Evolutionary conservation across 2,329 filamentous ascomycete species (phyloP), one percentile per base, ranked within the genome.

Genomic region (Magnaporthiopsis rhizophila): DNA sequence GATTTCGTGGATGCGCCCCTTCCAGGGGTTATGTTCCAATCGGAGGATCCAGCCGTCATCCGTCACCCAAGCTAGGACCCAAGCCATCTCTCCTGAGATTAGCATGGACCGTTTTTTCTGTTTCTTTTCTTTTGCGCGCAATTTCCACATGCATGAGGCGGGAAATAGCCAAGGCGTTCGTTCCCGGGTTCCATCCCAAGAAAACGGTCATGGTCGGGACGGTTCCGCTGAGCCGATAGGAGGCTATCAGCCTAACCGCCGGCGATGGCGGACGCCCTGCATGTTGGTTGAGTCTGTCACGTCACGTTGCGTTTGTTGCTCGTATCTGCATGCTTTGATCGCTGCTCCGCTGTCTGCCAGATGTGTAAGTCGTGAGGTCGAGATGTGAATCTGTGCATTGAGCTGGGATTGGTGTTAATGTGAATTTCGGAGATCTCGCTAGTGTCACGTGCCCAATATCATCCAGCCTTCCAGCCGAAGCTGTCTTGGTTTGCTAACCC

Each of bases 141-240:
- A 53, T 53, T 53, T 53, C 45, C 45, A 53, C 45, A 53, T 53
- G 45, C 45, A 62, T 34, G 4, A 67, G 65, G 32, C 63, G 15
- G 45, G 38, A 21, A 58, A 45, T 26, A 65, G 66, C 64, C 50
- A 58, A 34, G 66, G 63, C 61, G 65, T 67, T 24, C 63, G 64
- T 68, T 50, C 45, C 45, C 18, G 45, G 57, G 62, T 64, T 64
- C 28, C 28, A 30, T 30, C 61, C 45, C 45, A n/a, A 53, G 21
- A n/a, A 53, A n/a, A 4, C 38, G 13, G 45, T 53, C 45, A 53
- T 53, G 18, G 2, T 53, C 45, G 45, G 45, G n/a, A 8, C 45
- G 7, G 45, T 38, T 13, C 21, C 45, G 18, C 7, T 3, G 21
- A 21, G 8, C 8, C 7, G 15, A 6, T 13, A 38, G 36, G 36